phyloP scores from a whole-genome alignment of 2,329 filamentous ascomycete species.

The Xylaria sp. region DNA sequence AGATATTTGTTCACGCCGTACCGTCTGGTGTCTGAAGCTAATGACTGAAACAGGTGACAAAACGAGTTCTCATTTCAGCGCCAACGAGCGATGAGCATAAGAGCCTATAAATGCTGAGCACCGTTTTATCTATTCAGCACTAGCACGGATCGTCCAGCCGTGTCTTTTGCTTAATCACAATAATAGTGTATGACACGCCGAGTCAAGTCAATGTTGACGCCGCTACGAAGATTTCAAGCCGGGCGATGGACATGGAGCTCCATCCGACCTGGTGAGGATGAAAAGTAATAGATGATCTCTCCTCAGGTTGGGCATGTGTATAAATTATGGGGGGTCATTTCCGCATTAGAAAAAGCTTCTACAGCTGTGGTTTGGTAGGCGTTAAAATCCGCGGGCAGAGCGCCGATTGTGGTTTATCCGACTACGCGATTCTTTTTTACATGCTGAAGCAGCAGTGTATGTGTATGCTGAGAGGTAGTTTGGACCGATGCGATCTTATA shows the following conservation, averaged over 20 bases:
- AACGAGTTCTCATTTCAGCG: slow-evolving; percentile 23
- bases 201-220: slow-evolving; percentile 14
- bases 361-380: slow-evolving; percentile 31
- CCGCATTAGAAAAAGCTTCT: slow-evolving; percentile 38
- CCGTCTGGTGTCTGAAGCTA: slow-evolving; percentile 32
- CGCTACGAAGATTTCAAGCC: slow-evolving; percentile 23
- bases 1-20: background rate
- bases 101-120: slow-evolving; percentile 15
- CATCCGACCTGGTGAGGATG: slow-evolving; percentile 24
- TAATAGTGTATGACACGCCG: slow-evolving; percentile 30
- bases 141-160: slow-evolving; percentile 2
- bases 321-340: slow-evolving; percentile 45
- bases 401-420: slow-evolving; percentile 27
- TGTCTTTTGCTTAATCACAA: slow-evolving; percentile 13
- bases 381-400: slow-evolving; percentile 29
- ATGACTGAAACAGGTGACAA: slow-evolving; percentile 26
- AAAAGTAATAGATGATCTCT: slow-evolving; percentile 49
- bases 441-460: slow-evolving; percentile 3
- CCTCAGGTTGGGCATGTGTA: slow-evolving; percentile 45
- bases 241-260: slow-evolving; percentile 19
- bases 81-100: slow-evolving; percentile 23
- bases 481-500: background rate
- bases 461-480: background rate
- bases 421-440: slow-evolving; percentile 14
- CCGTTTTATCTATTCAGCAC: background rate